phyloP scores from a whole-genome alignment of 495 filamentous ascomycete genomes.

The Terfezia claveryi region DNA sequence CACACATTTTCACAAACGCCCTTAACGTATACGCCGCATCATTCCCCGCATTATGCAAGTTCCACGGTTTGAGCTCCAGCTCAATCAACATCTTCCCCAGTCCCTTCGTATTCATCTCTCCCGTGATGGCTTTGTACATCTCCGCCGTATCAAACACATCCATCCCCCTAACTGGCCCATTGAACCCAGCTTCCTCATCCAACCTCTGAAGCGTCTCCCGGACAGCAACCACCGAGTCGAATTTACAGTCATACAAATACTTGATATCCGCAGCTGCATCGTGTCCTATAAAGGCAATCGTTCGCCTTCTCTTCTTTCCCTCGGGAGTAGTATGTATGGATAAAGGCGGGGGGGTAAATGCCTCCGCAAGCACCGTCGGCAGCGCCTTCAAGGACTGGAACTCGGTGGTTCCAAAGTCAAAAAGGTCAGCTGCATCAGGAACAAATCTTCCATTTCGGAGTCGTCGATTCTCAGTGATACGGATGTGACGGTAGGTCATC shows the following conservation, averaged over 20 bases:
- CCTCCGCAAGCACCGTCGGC: constrained; percentile 24
- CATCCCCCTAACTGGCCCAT: too few relatives aligned
- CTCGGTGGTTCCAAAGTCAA: constrained; percentile 48
- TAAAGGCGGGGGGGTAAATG: background rate
- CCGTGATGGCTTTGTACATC: constrained; percentile 38
- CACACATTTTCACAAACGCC: constrained; percentile 41
- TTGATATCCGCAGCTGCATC: constrained; percentile 40
- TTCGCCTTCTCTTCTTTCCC: constrained; percentile 24
- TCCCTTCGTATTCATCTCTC: constrained; percentile 27
- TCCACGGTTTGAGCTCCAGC: constrained; percentile 36
- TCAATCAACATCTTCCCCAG: constrained; percentile 39
- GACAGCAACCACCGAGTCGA: constrained; percentile 20
- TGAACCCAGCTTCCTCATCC: too few relatives aligned
- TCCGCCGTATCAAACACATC: constrained; percentile 48
- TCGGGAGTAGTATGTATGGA: constrained; percentile 3
- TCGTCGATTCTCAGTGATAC: constrained; percentile 43
- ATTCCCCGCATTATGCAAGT: constrained; percentile 87
- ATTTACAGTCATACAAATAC: constrained; percentile 39
- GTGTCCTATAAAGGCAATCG: constrained; percentile 62
- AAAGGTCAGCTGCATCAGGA: constrained; percentile 44
- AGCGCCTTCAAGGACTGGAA: constrained; percentile 20
- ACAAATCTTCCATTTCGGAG: constrained; percentile 43
- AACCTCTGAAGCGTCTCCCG: constrained; percentile 29
- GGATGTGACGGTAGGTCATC: constrained; percentile 52
- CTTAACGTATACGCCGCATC: constrained; percentile 72